A percentile compares a stretch with the other conserved stretches of the same genome.
Conservation (phyloP, 768 basidiomycete species). For the Exsudoporus frostii region DNA sequence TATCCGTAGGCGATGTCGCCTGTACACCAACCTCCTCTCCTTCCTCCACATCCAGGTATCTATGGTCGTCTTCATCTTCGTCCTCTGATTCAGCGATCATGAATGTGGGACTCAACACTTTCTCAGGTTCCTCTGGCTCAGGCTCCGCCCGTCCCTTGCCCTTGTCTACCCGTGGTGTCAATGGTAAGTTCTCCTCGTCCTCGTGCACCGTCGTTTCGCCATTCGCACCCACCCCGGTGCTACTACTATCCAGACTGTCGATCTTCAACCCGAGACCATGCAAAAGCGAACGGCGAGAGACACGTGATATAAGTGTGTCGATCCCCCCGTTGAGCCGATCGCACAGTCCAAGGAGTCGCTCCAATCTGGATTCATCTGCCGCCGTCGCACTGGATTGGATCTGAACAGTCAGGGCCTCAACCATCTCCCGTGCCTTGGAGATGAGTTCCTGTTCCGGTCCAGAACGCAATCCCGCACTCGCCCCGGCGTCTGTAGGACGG, state of each 20-base stretch:
- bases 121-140: slow-evolving; percentile 64
- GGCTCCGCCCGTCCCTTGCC: slow-evolving; percentile 73
- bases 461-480: background rate
- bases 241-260: slow-evolving; percentile 30
- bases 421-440: slow-evolving; percentile 49
- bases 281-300: slow-evolving; percentile 39
- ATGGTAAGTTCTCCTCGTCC: slow-evolving; percentile 35
- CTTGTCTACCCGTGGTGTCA: slow-evolving; percentile 71
- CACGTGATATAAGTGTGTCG: slow-evolving; percentile 41
- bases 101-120: slow-evolving; percentile 68
- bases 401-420: slow-evolving; percentile 47
- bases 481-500: background rate
- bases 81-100: slow-evolving; percentile 51
- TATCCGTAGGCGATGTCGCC: slow-evolving; percentile 39
- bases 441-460: slow-evolving; percentile 37
- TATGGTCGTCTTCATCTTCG: slow-evolving; percentile 42
- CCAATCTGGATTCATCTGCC: slow-evolving; percentile 55
- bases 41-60: slow-evolving; percentile 34
- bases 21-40: slow-evolving; percentile 26
- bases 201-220: slow-evolving; percentile 3
- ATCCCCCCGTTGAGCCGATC: slow-evolving; percentile 65
- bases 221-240: slow-evolving; percentile 16
- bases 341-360: slow-evolving; percentile 67
- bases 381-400: slow-evolving; percentile 46
- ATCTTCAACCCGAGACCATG: slow-evolving; percentile 45